Evolutionary conservation across 345 rosid genomes (phyloP).

Genomic region (Anastatica hierochuntica): DNA sequence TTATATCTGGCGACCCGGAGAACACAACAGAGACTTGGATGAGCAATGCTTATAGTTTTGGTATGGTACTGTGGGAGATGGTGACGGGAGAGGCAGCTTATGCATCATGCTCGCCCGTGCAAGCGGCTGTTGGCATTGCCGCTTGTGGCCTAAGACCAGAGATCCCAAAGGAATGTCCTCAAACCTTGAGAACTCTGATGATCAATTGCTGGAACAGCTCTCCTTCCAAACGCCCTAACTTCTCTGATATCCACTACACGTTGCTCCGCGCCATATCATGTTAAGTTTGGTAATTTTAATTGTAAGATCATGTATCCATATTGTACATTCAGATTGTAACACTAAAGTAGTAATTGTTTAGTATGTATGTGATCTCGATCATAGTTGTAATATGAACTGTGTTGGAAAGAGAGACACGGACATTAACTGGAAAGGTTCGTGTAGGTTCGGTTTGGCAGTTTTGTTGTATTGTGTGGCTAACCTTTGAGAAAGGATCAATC

Average conservation of each 20-base stretch:
- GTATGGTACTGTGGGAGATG: constrained; percentile 98
- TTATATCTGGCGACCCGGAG: constrained; percentile 94
- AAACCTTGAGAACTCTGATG: constrained; percentile 59
- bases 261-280: constrained; percentile 35
- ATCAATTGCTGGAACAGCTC: constrained; percentile 70
- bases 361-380: neutral
- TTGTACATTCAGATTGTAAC: constrained; percentile 20
- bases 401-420: neutral
- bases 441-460: constrained; percentile 2
- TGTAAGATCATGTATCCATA: neutral
- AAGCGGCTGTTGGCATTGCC: constrained; percentile 94
- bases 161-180: constrained; percentile 90
- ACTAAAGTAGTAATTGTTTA: neutral
- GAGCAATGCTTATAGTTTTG: constrained; percentile 92
- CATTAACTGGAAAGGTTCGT: neutral
- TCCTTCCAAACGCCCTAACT: constrained; percentile 76
- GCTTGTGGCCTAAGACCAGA: constrained; percentile 94
- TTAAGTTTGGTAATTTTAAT: constrained; percentile 3
- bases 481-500: neutral
- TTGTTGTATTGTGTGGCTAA: neutral
- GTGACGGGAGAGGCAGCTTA: constrained; percentile 90
- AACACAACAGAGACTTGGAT: constrained; percentile 84
- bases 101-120: constrained; percentile 80
- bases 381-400: constrained; percentile 4
- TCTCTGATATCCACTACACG: constrained; percentile 49